Evolutionary conservation across 192 early-diverging fungal species (phyloP).

Genomic region (Bifiguratus adelaidae): DNA sequence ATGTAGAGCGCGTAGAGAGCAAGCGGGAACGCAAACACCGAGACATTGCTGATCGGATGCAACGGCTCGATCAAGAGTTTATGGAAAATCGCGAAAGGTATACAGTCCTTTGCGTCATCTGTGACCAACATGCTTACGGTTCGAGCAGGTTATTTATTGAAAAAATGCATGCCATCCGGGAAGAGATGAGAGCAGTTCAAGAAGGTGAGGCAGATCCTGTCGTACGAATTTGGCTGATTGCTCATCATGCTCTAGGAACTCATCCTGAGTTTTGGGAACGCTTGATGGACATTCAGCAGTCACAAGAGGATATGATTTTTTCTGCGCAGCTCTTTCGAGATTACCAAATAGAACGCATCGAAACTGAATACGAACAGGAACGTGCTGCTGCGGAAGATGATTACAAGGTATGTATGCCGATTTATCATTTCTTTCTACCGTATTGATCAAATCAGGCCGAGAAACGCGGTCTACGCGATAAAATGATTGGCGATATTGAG

Average conservation of each 20-base stretch:
- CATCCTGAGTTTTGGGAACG: constrained; percentile 62
- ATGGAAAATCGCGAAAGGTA: constrained; percentile 49
- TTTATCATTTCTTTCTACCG: neutral
- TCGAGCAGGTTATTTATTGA: constrained; percentile 26
- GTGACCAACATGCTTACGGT: neutral
- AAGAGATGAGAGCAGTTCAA: constrained; percentile 4
- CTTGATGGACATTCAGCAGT: constrained; percentile 40
- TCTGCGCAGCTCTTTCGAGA: constrained; percentile 51
- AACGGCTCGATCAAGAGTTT: constrained; percentile 49
- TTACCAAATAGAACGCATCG: constrained; percentile 61
- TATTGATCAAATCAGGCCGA: constrained; percentile 28
- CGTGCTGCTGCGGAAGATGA: constrained; percentile 51
- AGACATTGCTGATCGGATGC: constrained; percentile 40
- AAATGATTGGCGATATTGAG: constrained; percentile 67
- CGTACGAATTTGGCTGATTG: neutral
- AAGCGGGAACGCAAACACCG: constrained; percentile 42
- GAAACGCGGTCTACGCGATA: constrained; percentile 58
- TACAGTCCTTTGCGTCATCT: constrained; percentile 1
- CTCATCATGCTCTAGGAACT: constrained; percentile 35
- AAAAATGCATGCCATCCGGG: constrained; percentile 26
- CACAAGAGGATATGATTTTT: constrained; percentile 41
- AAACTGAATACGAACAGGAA: constrained; percentile 46
- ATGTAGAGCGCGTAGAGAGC: constrained; percentile 13
- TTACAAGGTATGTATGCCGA: constrained; percentile 35
- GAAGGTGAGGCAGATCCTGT: neutral